Evolutionary conservation across 805 yeast genomes (phyloP).

Genomic region (Spathaspora sp.): DNA sequence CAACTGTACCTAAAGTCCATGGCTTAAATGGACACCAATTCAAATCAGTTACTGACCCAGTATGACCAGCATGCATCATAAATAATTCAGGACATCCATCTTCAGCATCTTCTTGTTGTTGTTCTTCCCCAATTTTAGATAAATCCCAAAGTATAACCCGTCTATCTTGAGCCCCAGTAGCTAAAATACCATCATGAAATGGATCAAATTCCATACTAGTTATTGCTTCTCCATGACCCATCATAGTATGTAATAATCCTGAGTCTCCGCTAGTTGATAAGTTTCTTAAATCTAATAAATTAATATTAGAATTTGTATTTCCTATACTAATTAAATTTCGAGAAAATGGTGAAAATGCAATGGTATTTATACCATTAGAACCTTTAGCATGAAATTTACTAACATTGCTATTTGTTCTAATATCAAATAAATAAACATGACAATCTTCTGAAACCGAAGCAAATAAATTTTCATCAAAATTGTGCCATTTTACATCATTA

Average conservation of each 20-base stretch:
- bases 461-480: slow-evolving; percentile 45
- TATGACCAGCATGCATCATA: slow-evolving; percentile 93
- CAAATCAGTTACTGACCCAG: slow-evolving; percentile 70
- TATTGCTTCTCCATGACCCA: slow-evolving; percentile 75
- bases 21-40: slow-evolving; percentile 67
- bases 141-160: slow-evolving; percentile 82
- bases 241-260: slow-evolving; percentile 60
- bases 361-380: slow-evolving; percentile 50
- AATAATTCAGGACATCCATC: slow-evolving; percentile 87
- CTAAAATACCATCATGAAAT: slow-evolving; percentile 69
- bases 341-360: slow-evolving; percentile 64
- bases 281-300: slow-evolving; percentile 60
- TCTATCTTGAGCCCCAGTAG: slow-evolving; percentile 75
- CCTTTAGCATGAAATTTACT: slow-evolving; percentile 20
- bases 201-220: slow-evolving; percentile 78
- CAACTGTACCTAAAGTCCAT: slow-evolving; percentile 71
- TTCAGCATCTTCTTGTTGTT: slow-evolving; percentile 80
- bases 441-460: slow-evolving; percentile 78
- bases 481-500: slow-evolving; percentile 75
- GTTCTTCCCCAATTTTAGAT: slow-evolving; percentile 76
- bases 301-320: slow-evolving; percentile 62
- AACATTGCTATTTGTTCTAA: slow-evolving; percentile 33
- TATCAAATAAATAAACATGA: slow-evolving; percentile 51
- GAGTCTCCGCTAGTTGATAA: slow-evolving; percentile 16
- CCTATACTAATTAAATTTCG: slow-evolving; percentile 63